These are phyloP conservation scores for Jasminum sambac DNA, from an alignment of 257 asterid genomes.

Conservation along the genomic window DNA sequence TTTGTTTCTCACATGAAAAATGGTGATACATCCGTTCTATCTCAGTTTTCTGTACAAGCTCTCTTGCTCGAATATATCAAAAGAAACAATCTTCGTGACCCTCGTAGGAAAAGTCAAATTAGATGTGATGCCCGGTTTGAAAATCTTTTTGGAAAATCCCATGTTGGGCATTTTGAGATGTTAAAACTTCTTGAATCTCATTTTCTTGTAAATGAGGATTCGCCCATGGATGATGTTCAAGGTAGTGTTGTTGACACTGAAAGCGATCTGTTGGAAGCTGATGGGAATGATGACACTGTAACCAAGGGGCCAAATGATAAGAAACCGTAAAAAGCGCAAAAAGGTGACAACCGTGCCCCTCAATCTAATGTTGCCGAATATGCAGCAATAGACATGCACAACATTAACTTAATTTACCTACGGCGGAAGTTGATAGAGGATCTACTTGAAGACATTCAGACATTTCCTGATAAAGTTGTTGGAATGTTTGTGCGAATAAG, in stretches of 20 bases:
- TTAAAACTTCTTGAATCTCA: conserved; percentile 96
- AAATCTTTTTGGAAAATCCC: conserved; percentile 86
- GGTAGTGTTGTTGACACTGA: conserved; percentile 93
- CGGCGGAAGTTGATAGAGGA: conserved; percentile 96
- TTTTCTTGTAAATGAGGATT: conserved; percentile 69
- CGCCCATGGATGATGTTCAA: conserved; percentile 77
- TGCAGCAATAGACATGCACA: conserved; percentile 95
- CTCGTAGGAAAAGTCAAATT: conserved; percentile 90
- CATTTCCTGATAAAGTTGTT: conserved; percentile 66
- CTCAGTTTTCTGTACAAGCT: conserved; percentile 93
- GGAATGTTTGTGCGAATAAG: conserved; percentile 97
- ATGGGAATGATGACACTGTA: conserved; percentile 52
- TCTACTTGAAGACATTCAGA: conserved; percentile 78
- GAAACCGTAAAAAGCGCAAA: conserved; percentile 76
- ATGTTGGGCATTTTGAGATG: conserved; percentile 99
- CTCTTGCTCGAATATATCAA: conserved; percentile 89
- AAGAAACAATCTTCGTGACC: conserved; percentile 91
- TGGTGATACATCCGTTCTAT: conserved; percentile 70
- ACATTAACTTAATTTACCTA: conserved; percentile 78
- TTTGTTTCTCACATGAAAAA: conserved; percentile 91
- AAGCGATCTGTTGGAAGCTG: conserved; percentile 59
- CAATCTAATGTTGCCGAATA: conserved; percentile 92
- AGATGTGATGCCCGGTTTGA: conserved; percentile 82
- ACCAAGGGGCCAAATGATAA: conserved; percentile 63
- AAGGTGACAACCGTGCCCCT: conserved; percentile 56